These are phyloP conservation scores for Quercus dentata DNA, from an alignment of 306 rosid species.

Conservation along the genomic window DNA sequence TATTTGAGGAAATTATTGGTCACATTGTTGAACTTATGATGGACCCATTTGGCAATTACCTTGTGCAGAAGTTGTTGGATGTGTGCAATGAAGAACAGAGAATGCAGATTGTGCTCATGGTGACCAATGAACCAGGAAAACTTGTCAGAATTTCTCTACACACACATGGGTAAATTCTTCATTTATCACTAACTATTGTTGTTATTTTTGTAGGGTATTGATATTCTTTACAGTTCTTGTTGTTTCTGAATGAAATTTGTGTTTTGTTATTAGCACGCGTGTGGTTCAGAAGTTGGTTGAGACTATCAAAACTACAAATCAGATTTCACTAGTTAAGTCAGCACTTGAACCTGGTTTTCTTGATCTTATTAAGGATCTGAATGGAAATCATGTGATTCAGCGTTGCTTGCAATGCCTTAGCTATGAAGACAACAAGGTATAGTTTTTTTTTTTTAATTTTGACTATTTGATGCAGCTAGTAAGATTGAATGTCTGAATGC, in stretches of 20 bases:
- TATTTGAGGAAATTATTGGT: conserved; percentile 46
- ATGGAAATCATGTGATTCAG: conserved; percentile 64
- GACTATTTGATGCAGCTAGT: not conserved
- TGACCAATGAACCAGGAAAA: conserved; percentile 47
- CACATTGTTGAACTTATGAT: conserved; percentile 61
- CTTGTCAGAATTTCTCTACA: conserved; percentile 60
- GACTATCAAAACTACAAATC: conserved; percentile 31
- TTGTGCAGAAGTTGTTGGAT: conserved; percentile 73
- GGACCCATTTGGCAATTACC: conserved; percentile 78
- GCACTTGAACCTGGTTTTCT: conserved; percentile 65
- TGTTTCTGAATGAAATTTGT: conserved; percentile 5
- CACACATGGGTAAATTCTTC: conserved; percentile 51
- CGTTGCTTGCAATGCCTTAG: conserved; percentile 64
- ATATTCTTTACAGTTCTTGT: not conserved
- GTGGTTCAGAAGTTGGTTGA: conserved; percentile 83
- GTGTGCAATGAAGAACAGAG: conserved; percentile 53
- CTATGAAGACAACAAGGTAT: conserved; percentile 56
- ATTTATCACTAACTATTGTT: not conserved
- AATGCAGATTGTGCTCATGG: conserved; percentile 41
- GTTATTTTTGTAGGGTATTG: not conserved
- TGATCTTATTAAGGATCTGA: conserved; percentile 57
- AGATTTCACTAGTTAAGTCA: conserved; percentile 34
- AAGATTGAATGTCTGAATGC: not conserved
- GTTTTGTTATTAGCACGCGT: conserved; percentile 46
- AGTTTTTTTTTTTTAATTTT: conserved; percentile 1